Evolutionary conservation across 768 basidiomycete genomes (phyloP), one percentile per base, ranked within the genome.

Genomic region (Lactifluus echinatus): DNA sequence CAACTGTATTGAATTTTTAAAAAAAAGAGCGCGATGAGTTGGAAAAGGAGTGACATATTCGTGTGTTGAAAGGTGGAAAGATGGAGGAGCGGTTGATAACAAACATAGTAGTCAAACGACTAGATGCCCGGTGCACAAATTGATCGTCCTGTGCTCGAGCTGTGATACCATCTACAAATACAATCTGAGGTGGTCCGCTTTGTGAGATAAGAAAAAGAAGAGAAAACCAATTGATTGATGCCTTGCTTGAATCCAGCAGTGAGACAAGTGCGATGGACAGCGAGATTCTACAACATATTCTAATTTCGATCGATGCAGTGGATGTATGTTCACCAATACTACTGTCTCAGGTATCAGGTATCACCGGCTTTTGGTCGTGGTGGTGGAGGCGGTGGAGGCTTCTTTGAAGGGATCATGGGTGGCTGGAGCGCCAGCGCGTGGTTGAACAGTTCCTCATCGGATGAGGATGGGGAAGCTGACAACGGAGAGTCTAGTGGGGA

Each of bases 381-480:
- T 19, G 67, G 63, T n/a, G 63, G 66, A 12, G 66, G 69, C n/a
- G 68, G 68, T 3, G 55, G 67, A 28, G 62, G 55, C 28, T 56
- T 64, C 59, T 74, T 69, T 24, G 70, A 66, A 2, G 79, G 76
- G 14, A 69, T 75, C 63, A 89, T 79, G 8, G 88, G 86, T 48
- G 81, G 74, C 62, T 83, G 89, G 50, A 89, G 67, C n/a, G 81
- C 74, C 39, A 84, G 73, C 6, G 87, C 88, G 64, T 87, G 79
- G 71, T 89, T 63, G 60, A 63, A 93, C 19, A 93, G 72, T 65
- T 91, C 89, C 66, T 93, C 90, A 61, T 93, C 90, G 2, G 87
- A 89, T 8, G 87, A 86, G 8, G 90, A 87, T 7, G 87, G 85
- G 3, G 85, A 89, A 2, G 85, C 83, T 14, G 87, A 86, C 33